These are phyloP conservation scores for Agaricus blazei DNA, from an alignment of 768 basidiomycete species.

Conservation along the genomic window DNA sequence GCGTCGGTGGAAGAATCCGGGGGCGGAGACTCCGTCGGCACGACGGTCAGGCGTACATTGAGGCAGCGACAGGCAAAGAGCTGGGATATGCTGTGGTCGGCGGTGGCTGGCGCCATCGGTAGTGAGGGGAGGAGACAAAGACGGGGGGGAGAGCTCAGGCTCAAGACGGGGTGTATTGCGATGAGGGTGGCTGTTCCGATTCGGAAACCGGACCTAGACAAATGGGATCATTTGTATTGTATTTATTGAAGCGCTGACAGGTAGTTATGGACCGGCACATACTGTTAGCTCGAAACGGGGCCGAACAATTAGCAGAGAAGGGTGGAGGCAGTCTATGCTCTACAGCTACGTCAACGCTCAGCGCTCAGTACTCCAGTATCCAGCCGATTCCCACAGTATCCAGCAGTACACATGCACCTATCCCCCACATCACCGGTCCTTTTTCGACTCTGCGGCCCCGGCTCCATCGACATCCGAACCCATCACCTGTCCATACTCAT, in stretches of 20 bases:
- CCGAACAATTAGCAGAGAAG: constrained; percentile 6
- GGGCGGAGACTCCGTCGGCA: constrained; percentile 25
- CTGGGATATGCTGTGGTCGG: constrained; percentile 14
- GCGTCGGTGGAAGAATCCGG: constrained; percentile 29
- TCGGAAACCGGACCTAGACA: constrained; percentile 30
- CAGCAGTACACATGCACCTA: constrained; percentile 6
- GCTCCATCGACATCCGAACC: constrained; percentile 38
- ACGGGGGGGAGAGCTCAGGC: constrained; percentile 16
- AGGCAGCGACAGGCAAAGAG: constrained; percentile 64
- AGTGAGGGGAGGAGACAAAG: constrained; percentile 9
- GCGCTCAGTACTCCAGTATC: background rate
- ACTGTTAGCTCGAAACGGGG: background rate
- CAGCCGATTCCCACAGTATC: constrained; percentile 7
- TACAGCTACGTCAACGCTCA: constrained; percentile 12
- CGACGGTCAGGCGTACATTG: constrained; percentile 54
- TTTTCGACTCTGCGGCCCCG: constrained; percentile 45
- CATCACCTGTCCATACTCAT: constrained; percentile 93
- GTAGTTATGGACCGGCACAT: background rate
- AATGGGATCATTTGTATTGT: constrained; percentile 3
- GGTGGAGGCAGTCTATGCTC: constrained; percentile 8
- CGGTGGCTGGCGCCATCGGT: constrained; percentile 25
- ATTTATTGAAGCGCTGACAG: too few relatives aligned
- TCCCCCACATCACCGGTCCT: constrained; percentile 34
- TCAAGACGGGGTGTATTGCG: constrained; percentile 14
- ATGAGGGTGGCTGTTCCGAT: constrained; percentile 32